Evolutionary conservation across 805 yeast genomes (phyloP), one percentile per base, ranked within the genome.

Genomic region (Metschnikowia dekortorum): DNA sequence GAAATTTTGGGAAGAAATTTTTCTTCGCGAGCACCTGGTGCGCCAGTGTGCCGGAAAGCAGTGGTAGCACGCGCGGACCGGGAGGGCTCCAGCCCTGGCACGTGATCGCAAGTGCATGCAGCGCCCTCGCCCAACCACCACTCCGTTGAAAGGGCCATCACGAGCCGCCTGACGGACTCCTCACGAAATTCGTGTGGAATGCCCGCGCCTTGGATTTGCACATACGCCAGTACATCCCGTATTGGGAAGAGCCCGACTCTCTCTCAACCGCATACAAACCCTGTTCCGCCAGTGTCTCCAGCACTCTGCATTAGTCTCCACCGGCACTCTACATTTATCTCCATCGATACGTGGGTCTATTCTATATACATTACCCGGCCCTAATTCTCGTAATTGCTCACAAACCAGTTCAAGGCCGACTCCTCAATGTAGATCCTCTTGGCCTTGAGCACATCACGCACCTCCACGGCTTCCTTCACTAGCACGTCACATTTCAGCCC

Each of bases 361-460:
- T 26, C 30, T 33, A 57, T 57, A 57, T 57, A 34, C 57, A 58
- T 60, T 57, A 4, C 13, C 7, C 41, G 10, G 8, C 18, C 16
- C 39, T 44, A 46, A 14, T 43, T 46, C 47, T 51, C 49, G 58
- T 72, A 66, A 57, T 61, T 68, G 48, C 69, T 66, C 47, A 73
- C 74, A 49, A 73, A 71, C 75, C 82, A 84, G 62, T 83, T 81
- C 57, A 90, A 78, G 1, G 96, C 91, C 26, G 73, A 72, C 58
- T 80, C 71, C 67, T 89, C 96, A 52, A 90, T 79, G 58, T 81
- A 81, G 51, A 90, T 73, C 56, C 89, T 79, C 60, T 85, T 80
- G 11, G 97, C 92, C 68, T 82, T 85, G 54, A 91, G 78, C 46
- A 91, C 61, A 64, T 90, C 96, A 68, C 91, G 82, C 16, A 91